Conservation (phyloP, 805 yeast genomes). For the Saitoella complicata region DNA sequence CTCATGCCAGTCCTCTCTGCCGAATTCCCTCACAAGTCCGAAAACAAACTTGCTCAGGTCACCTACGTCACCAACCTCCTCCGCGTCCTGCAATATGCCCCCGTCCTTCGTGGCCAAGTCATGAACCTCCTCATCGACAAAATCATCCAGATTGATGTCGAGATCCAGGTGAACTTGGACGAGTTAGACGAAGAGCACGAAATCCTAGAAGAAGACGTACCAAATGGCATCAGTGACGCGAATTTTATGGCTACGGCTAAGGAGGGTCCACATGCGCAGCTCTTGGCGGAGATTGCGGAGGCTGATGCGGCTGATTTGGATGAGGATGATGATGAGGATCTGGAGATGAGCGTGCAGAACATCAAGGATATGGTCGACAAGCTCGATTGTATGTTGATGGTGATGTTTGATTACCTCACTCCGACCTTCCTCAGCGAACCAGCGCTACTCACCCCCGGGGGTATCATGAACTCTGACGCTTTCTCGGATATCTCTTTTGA, state of each 20-base stretch:
- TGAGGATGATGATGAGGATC: slow-evolving; percentile 13
- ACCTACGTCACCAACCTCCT: slow-evolving; percentile 56
- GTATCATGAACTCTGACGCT: slow-evolving; percentile 29
- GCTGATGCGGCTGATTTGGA: not conserved
- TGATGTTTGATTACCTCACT: slow-evolving; percentile 37
- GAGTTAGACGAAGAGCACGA: slow-evolving; percentile 62
- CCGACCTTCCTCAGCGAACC: slow-evolving; percentile 34
- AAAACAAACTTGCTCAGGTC: slow-evolving; percentile 35
- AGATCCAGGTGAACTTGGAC: slow-evolving; percentile 71
- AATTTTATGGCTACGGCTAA: not conserved
- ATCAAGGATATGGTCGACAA: slow-evolving; percentile 23
- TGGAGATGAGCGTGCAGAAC: slow-evolving; percentile 27
- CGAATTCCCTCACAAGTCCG: slow-evolving; percentile 62
- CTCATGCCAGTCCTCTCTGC: not conserved
- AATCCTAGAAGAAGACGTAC: slow-evolving; percentile 23
- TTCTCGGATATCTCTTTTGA: slow-evolving; percentile 47
- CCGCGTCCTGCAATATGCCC: slow-evolving; percentile 44
- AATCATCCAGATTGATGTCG: slow-evolving; percentile 76
- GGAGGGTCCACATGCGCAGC: too few relatives aligned
- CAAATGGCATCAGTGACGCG: slow-evolving; percentile 16
- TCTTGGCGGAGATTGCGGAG: not conserved
- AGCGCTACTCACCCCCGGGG: slow-evolving; percentile 17
- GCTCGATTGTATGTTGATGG: slow-evolving; percentile 49
- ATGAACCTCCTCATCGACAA: slow-evolving; percentile 71
- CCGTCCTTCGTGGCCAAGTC: slow-evolving; percentile 51